Base-by-base conservation (phyloP, 2,329 filamentous ascomycete species). In the Colletotrichum lentis region DNA sequence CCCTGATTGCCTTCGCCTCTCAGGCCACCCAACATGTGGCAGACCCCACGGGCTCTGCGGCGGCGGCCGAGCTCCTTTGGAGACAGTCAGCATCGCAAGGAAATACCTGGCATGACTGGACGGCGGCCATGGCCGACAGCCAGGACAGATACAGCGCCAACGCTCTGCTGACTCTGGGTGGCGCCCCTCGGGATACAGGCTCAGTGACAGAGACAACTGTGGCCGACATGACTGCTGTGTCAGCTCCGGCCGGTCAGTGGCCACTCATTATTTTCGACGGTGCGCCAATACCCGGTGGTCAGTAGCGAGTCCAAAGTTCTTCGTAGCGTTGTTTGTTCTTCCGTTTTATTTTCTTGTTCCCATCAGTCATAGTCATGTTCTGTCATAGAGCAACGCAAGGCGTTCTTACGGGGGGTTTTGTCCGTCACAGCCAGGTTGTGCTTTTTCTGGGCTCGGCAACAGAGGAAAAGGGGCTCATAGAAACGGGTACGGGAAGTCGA, bases 31-130 rank as follows among this genome's bases (percentile, higher is more conserved):
- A 80, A 54, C 76, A 75, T n/a, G 72, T 76, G n/a, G 60, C 60
- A 20, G 70, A 71, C n/a, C 56, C 71, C 1, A 69, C 75, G 20
- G 67, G 73, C 14, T 49, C 71, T 7, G 72, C 75, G 37, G 68
- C 73, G 7, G 52, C 71, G 0, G 60, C 74, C 5, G 76, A 77
- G n/a, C 74, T 75, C 67, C 74, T 78, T 70, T 80, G 75, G 77
- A 75, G 75, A 43, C 72, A 74, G 14, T 47, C 44, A 4, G 56
- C 66, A 4, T 69, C 70, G 12, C 74, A 76, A 3, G 79, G 77
- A 8, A 86, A 82, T 68, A 79, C 83, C 0, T 87, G 85, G 85
- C 80, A 84, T 18, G 82, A 86, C 74, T 87, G 85, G 85, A 83
- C 84, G 10, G 79, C 81, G 0, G 83, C 84, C 61, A 82, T 87